Conservation (phyloP, 129 eudicot genomes). For the Glebionis coronaria region DNA sequence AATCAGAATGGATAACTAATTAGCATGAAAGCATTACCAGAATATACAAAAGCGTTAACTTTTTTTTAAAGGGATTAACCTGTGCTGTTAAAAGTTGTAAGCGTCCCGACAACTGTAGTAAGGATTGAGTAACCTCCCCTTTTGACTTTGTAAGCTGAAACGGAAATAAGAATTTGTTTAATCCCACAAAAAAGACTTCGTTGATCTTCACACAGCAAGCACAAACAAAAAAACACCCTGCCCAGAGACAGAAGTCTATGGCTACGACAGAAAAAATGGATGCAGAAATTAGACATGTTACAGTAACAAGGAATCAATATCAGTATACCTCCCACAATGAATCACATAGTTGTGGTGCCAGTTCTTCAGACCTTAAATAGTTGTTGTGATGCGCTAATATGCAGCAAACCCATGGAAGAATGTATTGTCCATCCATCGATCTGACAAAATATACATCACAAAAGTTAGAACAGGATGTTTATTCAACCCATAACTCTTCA, state of each 20-base stretch:
- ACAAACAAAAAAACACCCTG: too few relatives aligned
- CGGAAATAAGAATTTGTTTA: neutral
- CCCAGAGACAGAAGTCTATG: too few relatives aligned
- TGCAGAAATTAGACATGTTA: neutral
- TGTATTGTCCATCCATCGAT: constrained; percentile 48
- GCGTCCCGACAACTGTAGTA: constrained; percentile 75
- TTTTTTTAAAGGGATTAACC: constrained; percentile 35
- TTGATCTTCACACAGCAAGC: neutral
- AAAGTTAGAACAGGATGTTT: neutral
- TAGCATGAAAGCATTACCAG: neutral
- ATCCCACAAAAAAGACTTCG: neutral
- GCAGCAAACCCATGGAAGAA: constrained; percentile 81
- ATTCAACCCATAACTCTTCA: neutral
- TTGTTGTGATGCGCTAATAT: constrained; percentile 58
- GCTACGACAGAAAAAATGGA: too few relatives aligned
- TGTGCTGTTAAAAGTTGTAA: constrained; percentile 82
- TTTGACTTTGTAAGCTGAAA: constrained; percentile 64
- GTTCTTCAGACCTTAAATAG: constrained; percentile 56
- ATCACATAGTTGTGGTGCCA: constrained; percentile 50
- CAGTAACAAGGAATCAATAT: constrained; percentile 3
- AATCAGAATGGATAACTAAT: constrained; percentile 16
- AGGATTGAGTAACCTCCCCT: constrained; percentile 42
- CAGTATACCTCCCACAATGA: constrained; percentile 66
- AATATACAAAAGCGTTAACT: neutral
- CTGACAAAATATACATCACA: constrained; percentile 31